Evolutionary conservation across 2,329 filamentous ascomycete genomes (phyloP).

Genomic region (Colletotrichum tabaci): DNA sequence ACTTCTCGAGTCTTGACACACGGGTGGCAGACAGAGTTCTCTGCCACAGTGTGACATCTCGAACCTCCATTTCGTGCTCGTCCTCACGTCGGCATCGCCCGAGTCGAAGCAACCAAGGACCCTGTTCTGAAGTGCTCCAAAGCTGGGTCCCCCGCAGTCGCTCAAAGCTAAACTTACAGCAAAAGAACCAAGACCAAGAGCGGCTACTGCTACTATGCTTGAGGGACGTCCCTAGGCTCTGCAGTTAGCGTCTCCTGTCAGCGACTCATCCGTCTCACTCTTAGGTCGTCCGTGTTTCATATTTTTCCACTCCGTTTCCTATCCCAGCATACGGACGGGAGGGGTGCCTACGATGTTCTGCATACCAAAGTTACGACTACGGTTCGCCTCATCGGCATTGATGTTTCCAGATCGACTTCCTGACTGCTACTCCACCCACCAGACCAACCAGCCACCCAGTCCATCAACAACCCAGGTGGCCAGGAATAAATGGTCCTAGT

Average conservation of each 20-base stretch:
- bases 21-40: background rate
- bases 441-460: constrained; percentile 10
- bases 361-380: constrained; percentile 9
- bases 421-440: constrained; percentile 5
- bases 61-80: background rate
- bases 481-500: constrained; percentile 7
- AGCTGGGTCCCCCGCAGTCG: constrained; percentile 15
- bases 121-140: constrained; percentile 22
- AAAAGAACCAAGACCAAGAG: constrained; percentile 15
- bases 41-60: constrained; percentile 14
- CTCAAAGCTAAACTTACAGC: constrained; percentile 12
- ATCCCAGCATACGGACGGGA: constrained; percentile 7
- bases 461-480: background rate
- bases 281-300: constrained; percentile 33
- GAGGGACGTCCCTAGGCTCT: constrained; percentile 26
- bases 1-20: background rate
- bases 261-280: constrained; percentile 32
- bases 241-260: constrained; percentile 32
- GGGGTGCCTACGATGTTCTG: constrained; percentile 6
- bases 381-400: constrained; percentile 29
- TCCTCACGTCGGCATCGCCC: constrained; percentile 32
- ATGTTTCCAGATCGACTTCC: constrained; percentile 29
- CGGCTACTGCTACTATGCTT: constrained; percentile 3
- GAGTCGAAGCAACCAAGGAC: constrained; percentile 24
- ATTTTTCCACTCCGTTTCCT: constrained; percentile 28